Base-by-base conservation (phyloP, 352 stramenopile genomes). In the Phytophthora idaei region DNA sequence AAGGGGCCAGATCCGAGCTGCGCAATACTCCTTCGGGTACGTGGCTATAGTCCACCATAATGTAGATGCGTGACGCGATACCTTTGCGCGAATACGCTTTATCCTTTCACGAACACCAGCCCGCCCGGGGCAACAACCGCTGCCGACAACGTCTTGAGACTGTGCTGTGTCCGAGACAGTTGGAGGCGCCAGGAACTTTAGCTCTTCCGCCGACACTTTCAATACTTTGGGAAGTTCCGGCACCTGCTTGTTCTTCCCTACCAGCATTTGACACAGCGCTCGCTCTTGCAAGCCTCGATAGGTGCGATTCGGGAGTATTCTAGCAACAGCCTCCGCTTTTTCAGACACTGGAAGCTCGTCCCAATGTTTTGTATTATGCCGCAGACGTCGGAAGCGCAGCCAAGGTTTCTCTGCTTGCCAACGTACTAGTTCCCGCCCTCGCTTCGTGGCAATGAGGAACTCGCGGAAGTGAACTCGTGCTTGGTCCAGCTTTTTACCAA, bases 321-420 rank as follows among this genome's bases (percentile, higher is more conserved):
- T 17, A 45, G 34, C 46, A 15, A 49, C 36, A 41, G 21, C 36
- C 6, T 55, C 49, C 14, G 56, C 21, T 58, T 52, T 65, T 3
- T 62, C 48, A 4, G 14, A 17, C 29, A 74, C 2, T 2, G 45
- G 44, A 9, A 70, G 34, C 28, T 59, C 25, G 9, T 62, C 46
- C 68, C 64, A 72, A 49, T 51, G 36, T 27, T n/a, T 51, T 37
- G 21, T 39, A 29, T 55, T 17, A 21, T 57, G 12, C 15, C 48
- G 62, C 1, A 78, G 34, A 11, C 59, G 65, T 7, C 57, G 48
- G 25, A 79, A 77, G 14, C 64, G 72, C 3, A 72, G 10, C 64
- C 64, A 79, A 9, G 68, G 60, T 15, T 69, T 71, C 31, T 77
- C 61, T n/a, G 41, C 53, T 50, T 79, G 72, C 44, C 47, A 67